phyloP scores from a whole-genome alignment of 2,329 filamentous ascomycete species.

The Delphinella strobiligena region DNA sequence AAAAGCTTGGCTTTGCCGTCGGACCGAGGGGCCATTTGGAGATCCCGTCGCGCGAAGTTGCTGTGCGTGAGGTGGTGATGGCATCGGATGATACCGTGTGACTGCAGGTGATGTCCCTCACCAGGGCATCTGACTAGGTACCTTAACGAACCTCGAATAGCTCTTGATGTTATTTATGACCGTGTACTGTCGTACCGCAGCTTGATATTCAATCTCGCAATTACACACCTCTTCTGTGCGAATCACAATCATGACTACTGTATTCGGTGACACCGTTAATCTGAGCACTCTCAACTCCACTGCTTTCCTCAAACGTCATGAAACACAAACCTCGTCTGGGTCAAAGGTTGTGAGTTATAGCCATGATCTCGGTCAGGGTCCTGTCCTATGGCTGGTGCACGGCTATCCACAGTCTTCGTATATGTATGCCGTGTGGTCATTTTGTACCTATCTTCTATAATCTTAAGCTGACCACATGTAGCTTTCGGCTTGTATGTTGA shows the following conservation, averaged over 20 bases:
- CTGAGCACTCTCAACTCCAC: conserved; percentile 18
- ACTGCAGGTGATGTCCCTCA: no score
- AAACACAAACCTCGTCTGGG: conserved; percentile 16
- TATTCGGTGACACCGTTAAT: conserved; percentile 5
- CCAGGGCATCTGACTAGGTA: no score
- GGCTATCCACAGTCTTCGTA: conserved; percentile 34
- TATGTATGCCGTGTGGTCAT: conserved; percentile 16
- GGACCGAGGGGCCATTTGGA: no score
- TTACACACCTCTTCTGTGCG: no score
- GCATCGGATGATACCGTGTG: no score
- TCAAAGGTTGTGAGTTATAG: conserved; percentile 21
- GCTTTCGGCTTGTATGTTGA: conserved; percentile 11
- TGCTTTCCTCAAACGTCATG: conserved; percentile 17
- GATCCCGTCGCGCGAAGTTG: no score
- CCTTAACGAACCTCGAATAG: no score
- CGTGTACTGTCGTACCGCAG: no score
- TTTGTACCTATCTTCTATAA: no score
- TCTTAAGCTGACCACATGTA: not conserved
- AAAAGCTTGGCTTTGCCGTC: not conserved
- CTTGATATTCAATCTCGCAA: no score
- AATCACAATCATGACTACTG: not conserved
- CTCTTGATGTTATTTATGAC: no score
- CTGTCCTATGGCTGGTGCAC: conserved; percentile 32
- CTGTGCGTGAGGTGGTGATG: no score
- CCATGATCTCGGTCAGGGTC: conserved; percentile 20